These are phyloP conservation scores for Hamigera avellanea DNA, from an alignment of 495 filamentous ascomycete species.

Conservation along the genomic window DNA sequence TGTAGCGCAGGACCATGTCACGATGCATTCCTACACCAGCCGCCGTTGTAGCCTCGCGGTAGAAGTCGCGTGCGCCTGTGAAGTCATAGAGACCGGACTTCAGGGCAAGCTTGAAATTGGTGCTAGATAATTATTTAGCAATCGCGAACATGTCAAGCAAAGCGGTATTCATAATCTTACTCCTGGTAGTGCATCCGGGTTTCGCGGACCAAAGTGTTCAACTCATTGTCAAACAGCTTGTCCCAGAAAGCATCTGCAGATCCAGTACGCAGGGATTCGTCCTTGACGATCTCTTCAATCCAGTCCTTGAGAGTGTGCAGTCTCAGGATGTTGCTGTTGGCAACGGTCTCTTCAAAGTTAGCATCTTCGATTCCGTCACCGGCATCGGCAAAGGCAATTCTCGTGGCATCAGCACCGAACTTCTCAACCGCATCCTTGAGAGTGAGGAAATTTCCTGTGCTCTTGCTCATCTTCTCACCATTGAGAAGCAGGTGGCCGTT, in stretches of 20 bases:
- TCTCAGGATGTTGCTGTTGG: conserved; percentile 79
- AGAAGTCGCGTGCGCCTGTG: conserved; percentile 73
- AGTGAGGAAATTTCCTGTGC: conserved; percentile 91
- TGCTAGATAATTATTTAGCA: conserved; percentile 33
- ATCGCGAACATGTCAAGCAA: not conserved
- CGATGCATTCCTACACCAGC: conserved; percentile 76
- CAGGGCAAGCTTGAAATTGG: conserved; percentile 82
- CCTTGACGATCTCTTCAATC: conserved; percentile 73
- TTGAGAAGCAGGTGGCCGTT: conserved; percentile 94
- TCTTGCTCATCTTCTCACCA: conserved; percentile 95
- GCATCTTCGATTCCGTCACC: conserved; percentile 93
- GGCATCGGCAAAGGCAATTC: conserved; percentile 87
- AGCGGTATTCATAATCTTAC: conserved; percentile 26
- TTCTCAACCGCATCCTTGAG: conserved; percentile 77
- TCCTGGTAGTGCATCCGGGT: conserved; percentile 62
- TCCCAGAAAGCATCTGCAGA: conserved; percentile 72
- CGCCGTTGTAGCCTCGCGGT: conserved; percentile 66
- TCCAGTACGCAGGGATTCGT: conserved; percentile 61
- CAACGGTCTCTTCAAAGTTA: conserved; percentile 93
- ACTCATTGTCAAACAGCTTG: conserved; percentile 82
- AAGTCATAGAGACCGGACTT: conserved; percentile 89
- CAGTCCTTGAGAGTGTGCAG: conserved; percentile 81
- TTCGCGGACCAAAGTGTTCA: conserved; percentile 72
- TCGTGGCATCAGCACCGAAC: conserved; percentile 85
- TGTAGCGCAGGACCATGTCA: conserved; percentile 61